Evolutionary conservation across 192 early-diverging fungal genomes (phyloP).

Genomic region (Lunasporangiospora selenospora): DNA sequence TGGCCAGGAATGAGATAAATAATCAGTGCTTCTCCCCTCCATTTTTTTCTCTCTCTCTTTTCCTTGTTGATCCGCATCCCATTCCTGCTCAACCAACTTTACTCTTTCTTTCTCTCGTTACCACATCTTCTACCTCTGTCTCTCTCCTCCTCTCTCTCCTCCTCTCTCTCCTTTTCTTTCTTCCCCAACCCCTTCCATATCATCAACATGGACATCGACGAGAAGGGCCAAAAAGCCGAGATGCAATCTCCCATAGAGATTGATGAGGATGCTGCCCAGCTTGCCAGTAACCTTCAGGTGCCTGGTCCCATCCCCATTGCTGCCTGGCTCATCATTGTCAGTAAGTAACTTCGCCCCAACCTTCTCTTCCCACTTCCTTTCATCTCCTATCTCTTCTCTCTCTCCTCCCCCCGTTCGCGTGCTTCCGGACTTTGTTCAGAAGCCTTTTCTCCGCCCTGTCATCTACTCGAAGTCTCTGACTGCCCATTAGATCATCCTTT

Average conservation of each 20-base stretch:
- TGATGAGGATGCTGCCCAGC: not conserved
- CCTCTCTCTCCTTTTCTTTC: not conserved
- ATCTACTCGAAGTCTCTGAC: too few relatives aligned
- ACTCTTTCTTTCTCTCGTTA: not conserved
- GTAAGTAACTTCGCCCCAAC: too few relatives aligned
- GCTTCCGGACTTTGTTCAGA: too few relatives aligned
- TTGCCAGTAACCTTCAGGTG: conserved; percentile 23
- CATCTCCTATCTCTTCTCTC: too few relatives aligned
- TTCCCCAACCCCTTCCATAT: not conserved
- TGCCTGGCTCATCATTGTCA: conserved; percentile 46
- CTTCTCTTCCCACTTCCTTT: too few relatives aligned
- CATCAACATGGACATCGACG: not conserved
- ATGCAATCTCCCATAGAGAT: conserved; percentile 8
- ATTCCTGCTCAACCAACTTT: not conserved
- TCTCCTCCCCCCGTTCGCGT: too few relatives aligned
- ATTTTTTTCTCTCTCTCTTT: not conserved
- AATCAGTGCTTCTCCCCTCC: not conserved
- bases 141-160: not conserved
- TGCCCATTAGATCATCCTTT: too few relatives aligned
- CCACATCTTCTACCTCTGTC: too few relatives aligned
- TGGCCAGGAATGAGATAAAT: not conserved
- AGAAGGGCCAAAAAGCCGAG: not conserved
- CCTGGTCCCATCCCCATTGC: conserved; percentile 43
- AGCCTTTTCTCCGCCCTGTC: too few relatives aligned
- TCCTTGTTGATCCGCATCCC: not conserved